Evolutionary conservation across 2,329 filamentous ascomycete genomes (phyloP).

Genomic region (Cadophora gregata): DNA sequence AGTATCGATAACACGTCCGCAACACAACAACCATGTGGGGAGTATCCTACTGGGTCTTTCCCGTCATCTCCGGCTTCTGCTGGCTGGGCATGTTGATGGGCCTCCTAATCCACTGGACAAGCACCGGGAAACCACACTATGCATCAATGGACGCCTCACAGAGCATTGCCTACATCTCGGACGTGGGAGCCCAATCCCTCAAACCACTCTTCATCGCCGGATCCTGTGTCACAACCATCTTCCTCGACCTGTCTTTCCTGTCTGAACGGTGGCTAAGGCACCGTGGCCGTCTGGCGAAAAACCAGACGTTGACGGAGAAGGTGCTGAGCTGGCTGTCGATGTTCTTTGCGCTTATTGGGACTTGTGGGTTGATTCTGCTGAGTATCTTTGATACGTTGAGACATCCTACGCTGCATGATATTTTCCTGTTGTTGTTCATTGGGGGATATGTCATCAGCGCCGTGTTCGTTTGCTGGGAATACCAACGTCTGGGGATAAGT

Average conservation of each 20-base stretch:
- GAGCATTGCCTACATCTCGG: constrained; percentile 74
- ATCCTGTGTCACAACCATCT: constrained; percentile 72
- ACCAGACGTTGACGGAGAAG: constrained; percentile 68
- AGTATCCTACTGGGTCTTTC: constrained; percentile 59
- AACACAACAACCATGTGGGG: constrained; percentile 41
- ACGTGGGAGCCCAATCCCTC: constrained; percentile 65
- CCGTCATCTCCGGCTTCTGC: constrained; percentile 68
- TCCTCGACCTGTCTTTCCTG: constrained; percentile 81
- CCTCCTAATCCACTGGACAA: constrained; percentile 59
- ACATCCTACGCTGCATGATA: constrained; percentile 71
- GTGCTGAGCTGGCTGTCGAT: constrained; percentile 66
- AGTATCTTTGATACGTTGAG: constrained; percentile 83
- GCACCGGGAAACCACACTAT: constrained; percentile 61
- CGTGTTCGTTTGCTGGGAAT: constrained; percentile 89
- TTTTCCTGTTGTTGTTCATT: constrained; percentile 84
- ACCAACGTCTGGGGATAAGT: constrained; percentile 81
- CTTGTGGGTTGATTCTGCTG: constrained; percentile 79
- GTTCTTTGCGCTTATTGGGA: constrained; percentile 74
- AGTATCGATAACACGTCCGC: neutral
- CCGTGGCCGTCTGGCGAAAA: constrained; percentile 76
- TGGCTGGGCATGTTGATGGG: constrained; percentile 42
- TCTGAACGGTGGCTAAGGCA: constrained; percentile 88
- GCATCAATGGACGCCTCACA: constrained; percentile 63
- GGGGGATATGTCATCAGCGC: constrained; percentile 84
- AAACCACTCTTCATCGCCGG: constrained; percentile 82